A percentile compares a stretch with the other conserved stretches of the same genome.
Evolutionary conservation across 192 early-diverging fungal species (phyloP).

Genomic region (Backusella tuberculispora): DNA sequence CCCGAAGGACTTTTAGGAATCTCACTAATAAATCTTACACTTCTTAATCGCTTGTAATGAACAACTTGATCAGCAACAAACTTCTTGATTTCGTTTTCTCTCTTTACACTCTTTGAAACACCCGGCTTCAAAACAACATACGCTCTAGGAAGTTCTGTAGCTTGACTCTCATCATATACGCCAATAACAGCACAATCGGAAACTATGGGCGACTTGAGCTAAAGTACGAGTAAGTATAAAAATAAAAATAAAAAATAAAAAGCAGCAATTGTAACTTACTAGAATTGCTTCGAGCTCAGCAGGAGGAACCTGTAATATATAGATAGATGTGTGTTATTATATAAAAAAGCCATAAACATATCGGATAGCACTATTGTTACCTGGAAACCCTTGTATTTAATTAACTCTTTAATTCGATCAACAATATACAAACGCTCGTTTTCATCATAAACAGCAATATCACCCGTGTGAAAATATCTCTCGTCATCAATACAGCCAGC

Average conservation of each 20-base stretch:
- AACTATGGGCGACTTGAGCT: constrained; percentile 53
- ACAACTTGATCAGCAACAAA: constrained; percentile 68
- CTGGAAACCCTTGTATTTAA: constrained; percentile 65
- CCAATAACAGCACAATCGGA: constrained; percentile 76
- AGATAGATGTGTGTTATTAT: background rate
- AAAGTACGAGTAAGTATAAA: constrained; percentile 30
- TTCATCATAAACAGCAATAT: constrained; percentile 59
- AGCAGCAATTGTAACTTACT: constrained; percentile 65
- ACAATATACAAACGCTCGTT: constrained; percentile 67
- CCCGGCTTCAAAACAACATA: constrained; percentile 68
- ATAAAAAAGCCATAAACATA: too few relatives aligned
- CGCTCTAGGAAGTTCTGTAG: constrained; percentile 80
- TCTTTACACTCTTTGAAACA: constrained; percentile 38
- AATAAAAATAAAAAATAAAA: constrained; percentile 68
- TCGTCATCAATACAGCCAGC: constrained; percentile 51
- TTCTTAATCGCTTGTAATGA: constrained; percentile 76
- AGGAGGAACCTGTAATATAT: constrained; percentile 61
- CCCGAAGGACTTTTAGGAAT: constrained; percentile 84
- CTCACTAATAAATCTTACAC: constrained; percentile 68
- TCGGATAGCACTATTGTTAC: constrained; percentile 12
- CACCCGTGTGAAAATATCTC: constrained; percentile 58
- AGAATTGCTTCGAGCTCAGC: constrained; percentile 71
- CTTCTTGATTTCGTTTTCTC: constrained; percentile 47
- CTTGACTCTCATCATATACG: constrained; percentile 62
- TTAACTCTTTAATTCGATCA: constrained; percentile 75